phyloP scores from a whole-genome alignment of 306 rosid species.

The Fagus sylvatica region DNA sequence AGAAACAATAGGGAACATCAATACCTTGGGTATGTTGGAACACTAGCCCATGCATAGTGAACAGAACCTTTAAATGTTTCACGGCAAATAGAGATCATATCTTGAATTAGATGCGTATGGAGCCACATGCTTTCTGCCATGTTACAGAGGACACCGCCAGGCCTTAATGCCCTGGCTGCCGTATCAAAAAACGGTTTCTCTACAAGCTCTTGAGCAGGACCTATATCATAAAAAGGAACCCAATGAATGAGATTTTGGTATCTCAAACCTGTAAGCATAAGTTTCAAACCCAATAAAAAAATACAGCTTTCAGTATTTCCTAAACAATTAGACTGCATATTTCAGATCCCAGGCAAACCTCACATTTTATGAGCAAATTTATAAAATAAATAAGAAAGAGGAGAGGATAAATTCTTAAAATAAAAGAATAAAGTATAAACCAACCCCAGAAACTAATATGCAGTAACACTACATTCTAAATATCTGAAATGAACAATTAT shows the following conservation, averaged over 20 bases:
- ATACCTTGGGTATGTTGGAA: slow-evolving; percentile 96
- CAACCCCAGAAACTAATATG: slow-evolving; percentile 15
- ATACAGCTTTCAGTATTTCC: background rate
- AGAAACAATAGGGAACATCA: background rate
- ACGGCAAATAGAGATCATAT: slow-evolving; percentile 69
- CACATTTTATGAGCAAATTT: background rate
- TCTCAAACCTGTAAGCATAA: background rate
- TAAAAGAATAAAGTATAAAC: background rate
- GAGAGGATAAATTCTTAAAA: background rate
- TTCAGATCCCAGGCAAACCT: background rate
- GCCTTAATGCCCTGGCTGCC: slow-evolving; percentile 85
- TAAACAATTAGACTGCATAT: background rate
- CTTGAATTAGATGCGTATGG: slow-evolving; percentile 92
- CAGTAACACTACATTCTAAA: background rate
- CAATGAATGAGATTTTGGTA: slow-evolving; percentile 15
- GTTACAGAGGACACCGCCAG: slow-evolving; percentile 96
- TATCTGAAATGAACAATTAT: background rate
- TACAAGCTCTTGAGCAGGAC: slow-evolving; percentile 99
- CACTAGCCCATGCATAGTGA: slow-evolving; percentile 91
- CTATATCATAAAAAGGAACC: slow-evolving; percentile 39
- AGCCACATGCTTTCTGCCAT: slow-evolving; percentile 99
- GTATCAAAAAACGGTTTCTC: slow-evolving; percentile 95
- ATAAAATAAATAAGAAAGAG: background rate
- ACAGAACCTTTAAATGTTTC: slow-evolving; percentile 88
- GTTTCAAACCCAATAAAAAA: background rate